Conservation (phyloP, 2,329 filamentous ascomycete species). For the Cytospora piceae region DNA sequence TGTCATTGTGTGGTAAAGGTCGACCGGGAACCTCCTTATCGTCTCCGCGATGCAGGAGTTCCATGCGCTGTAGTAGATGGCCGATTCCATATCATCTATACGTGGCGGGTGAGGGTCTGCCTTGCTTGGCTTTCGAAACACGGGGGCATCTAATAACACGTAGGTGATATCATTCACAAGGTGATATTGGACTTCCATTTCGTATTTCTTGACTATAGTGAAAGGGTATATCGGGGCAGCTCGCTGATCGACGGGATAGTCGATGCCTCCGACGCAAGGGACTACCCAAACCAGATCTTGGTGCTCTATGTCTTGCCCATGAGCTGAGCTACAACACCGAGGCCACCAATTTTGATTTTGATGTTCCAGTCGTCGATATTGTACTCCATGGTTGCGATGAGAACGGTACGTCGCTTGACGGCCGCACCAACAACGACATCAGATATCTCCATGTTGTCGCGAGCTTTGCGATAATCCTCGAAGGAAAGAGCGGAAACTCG, state of each 20-base stretch:
- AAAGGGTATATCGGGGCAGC: constrained; percentile 65
- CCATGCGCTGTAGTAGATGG: constrained; percentile 72
- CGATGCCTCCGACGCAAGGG: constrained; percentile 64
- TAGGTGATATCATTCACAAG: constrained; percentile 67
- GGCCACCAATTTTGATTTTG: constrained; percentile 72
- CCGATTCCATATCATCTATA: constrained; percentile 71
- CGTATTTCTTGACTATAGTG: constrained; percentile 63
- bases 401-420: constrained; percentile 53
- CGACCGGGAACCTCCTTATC: constrained; percentile 58
- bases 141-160: constrained; percentile 67
- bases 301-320: constrained; percentile 70
- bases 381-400: constrained; percentile 75
- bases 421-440: constrained; percentile 27
- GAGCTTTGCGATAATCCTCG: constrained; percentile 35
- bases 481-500: constrained; percentile 40
- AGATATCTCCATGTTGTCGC: constrained; percentile 34
- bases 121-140: constrained; percentile 67
- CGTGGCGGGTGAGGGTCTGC: constrained; percentile 67
- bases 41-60: constrained; percentile 70
- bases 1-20: constrained; percentile 45
- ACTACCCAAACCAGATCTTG: constrained; percentile 68
- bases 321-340: constrained; percentile 72
- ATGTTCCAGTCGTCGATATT: constrained; percentile 72
- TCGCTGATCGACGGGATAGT: constrained; percentile 62
- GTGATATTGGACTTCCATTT: constrained; percentile 67